Percentiles rank a stretch among this genome's conserved stretches.
Conservation (phyloP, 1,139 yeast genomes). For the Geotrichum bryndzae region DNA sequence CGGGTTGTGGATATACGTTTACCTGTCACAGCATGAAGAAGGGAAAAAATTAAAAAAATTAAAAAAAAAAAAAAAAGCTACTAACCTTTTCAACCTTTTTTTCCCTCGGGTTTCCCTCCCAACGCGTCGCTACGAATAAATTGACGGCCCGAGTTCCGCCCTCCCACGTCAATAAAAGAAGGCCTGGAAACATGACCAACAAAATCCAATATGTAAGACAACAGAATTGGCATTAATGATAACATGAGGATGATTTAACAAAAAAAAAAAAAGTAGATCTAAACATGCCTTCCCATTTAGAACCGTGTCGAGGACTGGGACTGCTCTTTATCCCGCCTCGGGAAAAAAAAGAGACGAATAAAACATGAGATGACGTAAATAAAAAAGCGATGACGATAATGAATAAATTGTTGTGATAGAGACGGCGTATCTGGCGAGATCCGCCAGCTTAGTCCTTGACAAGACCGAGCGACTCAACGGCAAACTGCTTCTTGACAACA, state of each 20-base stretch:
- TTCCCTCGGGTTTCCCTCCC: background rate
- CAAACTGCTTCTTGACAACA: slow-evolving; percentile 22
- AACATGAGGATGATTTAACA: background rate
- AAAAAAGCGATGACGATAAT: background rate
- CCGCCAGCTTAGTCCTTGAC: slow-evolving; percentile 22
- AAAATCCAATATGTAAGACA: background rate
- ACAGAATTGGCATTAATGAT: background rate
- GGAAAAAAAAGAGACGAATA: background rate
- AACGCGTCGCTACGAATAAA: background rate
- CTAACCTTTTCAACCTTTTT: background rate
- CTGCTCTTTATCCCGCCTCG: background rate
- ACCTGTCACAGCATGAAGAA: background rate
- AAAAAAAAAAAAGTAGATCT: background rate
- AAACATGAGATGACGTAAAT: background rate
- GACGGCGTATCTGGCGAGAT: background rate
- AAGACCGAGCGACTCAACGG: slow-evolving; percentile 31
- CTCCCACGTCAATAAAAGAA: background rate
- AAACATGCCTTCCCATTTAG: background rate
- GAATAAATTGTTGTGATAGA: background rate
- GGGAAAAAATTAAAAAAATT: background rate
- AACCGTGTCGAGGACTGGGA: background rate
- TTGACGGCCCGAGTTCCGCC: background rate
- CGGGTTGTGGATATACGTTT: background rate
- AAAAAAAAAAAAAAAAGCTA: background rate
- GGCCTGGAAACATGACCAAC: background rate